These are phyloP conservation scores for Coniferiporia weirii DNA, from an alignment of 1,284 basidiomycete genomes.

Conservation along the genomic window DNA sequence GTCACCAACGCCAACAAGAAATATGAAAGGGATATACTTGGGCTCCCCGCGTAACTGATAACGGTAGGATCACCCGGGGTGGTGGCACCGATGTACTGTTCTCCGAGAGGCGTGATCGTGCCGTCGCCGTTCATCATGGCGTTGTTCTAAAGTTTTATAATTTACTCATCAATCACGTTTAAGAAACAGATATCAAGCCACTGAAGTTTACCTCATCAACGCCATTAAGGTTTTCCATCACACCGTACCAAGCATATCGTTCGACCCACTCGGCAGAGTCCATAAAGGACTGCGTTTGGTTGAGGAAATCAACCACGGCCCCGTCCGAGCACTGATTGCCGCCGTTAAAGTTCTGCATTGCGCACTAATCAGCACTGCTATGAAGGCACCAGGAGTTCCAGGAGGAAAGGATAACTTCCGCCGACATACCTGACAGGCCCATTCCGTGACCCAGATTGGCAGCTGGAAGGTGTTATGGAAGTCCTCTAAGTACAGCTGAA, in stretches of 20 bases:
- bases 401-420: background rate
- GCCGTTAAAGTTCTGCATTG: slow-evolving; percentile 31
- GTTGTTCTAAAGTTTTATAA: slow-evolving; percentile 23
- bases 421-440: slow-evolving; percentile 30
- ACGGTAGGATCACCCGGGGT: background rate
- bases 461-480: slow-evolving; percentile 33
- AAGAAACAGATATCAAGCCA: no score
- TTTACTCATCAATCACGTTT: background rate
- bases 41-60: background rate
- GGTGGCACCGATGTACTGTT: slow-evolving; percentile 31
- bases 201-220: slow-evolving; percentile 25
- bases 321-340: slow-evolving; percentile 31
- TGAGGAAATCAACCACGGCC: slow-evolving; percentile 36
- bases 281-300: slow-evolving; percentile 37
- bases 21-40: background rate
- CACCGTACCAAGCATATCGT: slow-evolving; percentile 44
- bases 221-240: slow-evolving; percentile 32
- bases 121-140: slow-evolving; percentile 29
- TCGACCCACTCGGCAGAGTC: slow-evolving; percentile 38
- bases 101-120: slow-evolving; percentile 28
- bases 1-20: background rate
- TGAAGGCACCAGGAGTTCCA: background rate
- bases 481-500: slow-evolving; percentile 35
- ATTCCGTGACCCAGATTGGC: slow-evolving; percentile 44
- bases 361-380: background rate